phyloP scores from a whole-genome alignment of 2,329 filamentous ascomycete genomes.

The Ophiostoma tasmaniense region DNA sequence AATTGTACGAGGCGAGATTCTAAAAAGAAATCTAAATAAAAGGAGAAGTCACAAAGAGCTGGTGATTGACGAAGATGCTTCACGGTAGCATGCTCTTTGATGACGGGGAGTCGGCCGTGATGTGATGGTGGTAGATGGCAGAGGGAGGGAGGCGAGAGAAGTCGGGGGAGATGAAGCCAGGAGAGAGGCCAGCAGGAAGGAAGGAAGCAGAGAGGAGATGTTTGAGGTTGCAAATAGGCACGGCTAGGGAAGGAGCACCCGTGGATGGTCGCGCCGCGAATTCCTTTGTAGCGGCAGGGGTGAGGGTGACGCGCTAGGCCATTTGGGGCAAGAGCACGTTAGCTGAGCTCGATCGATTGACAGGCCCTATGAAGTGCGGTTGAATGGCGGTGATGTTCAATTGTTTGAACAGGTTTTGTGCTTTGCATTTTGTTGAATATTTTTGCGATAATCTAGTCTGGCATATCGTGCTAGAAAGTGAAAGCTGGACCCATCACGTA shows the following conservation, averaged over 20 bases:
- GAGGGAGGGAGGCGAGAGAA: neutral
- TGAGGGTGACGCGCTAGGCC: constrained; percentile 7
- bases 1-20: constrained; percentile 11
- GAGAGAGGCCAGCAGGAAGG: constrained; percentile 1
- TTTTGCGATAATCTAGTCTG: too few species aligned
- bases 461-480: too few species aligned
- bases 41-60: neutral
- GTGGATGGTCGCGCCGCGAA: constrained; percentile 13
- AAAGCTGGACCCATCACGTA: too few species aligned
- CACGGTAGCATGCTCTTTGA: neutral
- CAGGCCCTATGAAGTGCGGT: neutral
- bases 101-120: neutral
- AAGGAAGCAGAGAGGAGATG: neutral
- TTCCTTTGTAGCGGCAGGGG: constrained; percentile 2
- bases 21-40: constrained; percentile 6
- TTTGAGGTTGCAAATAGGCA: neutral
- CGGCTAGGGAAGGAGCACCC: neutral
- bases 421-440: too few species aligned
- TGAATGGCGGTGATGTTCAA: too few species aligned
- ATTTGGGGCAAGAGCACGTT: neutral
- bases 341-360: neutral
- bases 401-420: too few species aligned
- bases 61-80: constrained; percentile 2
- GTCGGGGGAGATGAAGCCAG: neutral
- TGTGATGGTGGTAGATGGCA: constrained; percentile 7